Percentiles rank a stretch among this genome's conserved stretches.
phyloP scores from a whole-genome alignment of 371 early-diverging fungal species.

The Funneliformis caledonium region DNA sequence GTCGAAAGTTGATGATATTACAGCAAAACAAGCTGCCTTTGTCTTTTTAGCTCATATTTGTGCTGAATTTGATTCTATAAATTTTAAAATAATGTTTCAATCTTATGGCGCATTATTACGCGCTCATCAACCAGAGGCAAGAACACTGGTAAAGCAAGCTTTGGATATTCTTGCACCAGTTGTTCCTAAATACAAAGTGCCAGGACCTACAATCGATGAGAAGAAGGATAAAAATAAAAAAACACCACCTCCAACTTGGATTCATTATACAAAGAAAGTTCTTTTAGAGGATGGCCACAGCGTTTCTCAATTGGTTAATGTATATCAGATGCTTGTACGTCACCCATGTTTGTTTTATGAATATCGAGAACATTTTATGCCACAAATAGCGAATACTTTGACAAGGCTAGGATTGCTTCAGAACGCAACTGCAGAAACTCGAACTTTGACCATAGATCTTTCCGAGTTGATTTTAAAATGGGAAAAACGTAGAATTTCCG shows the following conservation, averaged over 20 bases:
- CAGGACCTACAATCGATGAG: background rate
- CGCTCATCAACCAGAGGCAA: conserved; percentile 85
- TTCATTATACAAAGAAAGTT: conserved; percentile 83
- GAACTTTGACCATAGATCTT: conserved; percentile 87
- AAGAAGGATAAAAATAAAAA: conserved; percentile 31
- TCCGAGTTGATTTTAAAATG: conserved; percentile 87
- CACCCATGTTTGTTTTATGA: conserved; percentile 90
- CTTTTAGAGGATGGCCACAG: conserved; percentile 91
- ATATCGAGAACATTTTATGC: conserved; percentile 85
- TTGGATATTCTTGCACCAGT: conserved; percentile 92
- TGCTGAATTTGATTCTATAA: conserved; percentile 78
- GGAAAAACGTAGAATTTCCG: conserved; percentile 70
- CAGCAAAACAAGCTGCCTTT: conserved; percentile 94
- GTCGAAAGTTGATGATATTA: conserved; percentile 88
- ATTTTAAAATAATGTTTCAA: conserved; percentile 85
- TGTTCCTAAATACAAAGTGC: conserved; percentile 58
- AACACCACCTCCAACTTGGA: conserved; percentile 63
- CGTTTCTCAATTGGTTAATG: conserved; percentile 83
- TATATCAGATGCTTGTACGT: conserved; percentile 90
- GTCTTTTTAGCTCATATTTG: conserved; percentile 91
- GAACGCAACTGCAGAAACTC: conserved; percentile 86
- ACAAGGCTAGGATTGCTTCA: conserved; percentile 85
- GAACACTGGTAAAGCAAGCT: conserved; percentile 88
- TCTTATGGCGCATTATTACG: conserved; percentile 88
- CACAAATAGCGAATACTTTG: conserved; percentile 84